Evolutionary conservation across 2,329 filamentous ascomycete species (phyloP), one percentile per base, ranked within the genome.

Genomic region (Fusarium chlamydosporum): DNA sequence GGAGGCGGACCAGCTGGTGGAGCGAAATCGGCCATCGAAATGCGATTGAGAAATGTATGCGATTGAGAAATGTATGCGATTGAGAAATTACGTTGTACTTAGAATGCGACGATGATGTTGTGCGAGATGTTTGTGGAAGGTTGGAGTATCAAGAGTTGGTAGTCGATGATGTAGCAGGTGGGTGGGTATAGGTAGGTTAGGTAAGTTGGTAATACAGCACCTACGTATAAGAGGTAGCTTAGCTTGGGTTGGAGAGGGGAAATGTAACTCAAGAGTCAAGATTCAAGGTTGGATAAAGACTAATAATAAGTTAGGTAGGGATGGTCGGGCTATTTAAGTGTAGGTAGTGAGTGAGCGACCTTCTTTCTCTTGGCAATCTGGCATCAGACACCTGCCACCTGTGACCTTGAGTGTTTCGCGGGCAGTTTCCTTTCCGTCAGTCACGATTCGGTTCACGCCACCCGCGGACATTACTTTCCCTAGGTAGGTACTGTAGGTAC

Each of bases 1-100:
- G 86, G 86, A 70, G 86, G 86, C 46, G 86, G 86, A 26, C 86
- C 86, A 26, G 80, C 51, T 3, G 86, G 86, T 53, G 86, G 80
- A 56, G 81, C 78, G 76, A 85, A 88, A 68, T 88, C 85, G 70
- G 82, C 81, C 86, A 88, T 88, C 41, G 62, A 62, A 60, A 55
- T 65, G 47, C 26, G 48, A 34, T 33, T 35, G 35, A 9, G n/a
- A 33, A 26, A 43, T 50, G 10, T 29, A 47, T n/a, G 46, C 64
- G 35, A 48, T 58, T 29, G 29, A 6, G 26, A 33, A 26, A 43
- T 50, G 10, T 29, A 47, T n/a, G 46, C 64, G 35, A 48, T 58
- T 29, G 29, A 6, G 26, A 55, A 31, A 23, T 29, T 23, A 23
- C 23, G 38, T 18, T 54, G 18, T 37, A 20, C 54, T 27, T 34